A percentile compares a stretch with the other conserved stretches of the same genome.
These are phyloP conservation scores for Fusarium xyrophilum DNA, from an alignment of 2,329 filamentous ascomycete genomes.

Conservation along the genomic window DNA sequence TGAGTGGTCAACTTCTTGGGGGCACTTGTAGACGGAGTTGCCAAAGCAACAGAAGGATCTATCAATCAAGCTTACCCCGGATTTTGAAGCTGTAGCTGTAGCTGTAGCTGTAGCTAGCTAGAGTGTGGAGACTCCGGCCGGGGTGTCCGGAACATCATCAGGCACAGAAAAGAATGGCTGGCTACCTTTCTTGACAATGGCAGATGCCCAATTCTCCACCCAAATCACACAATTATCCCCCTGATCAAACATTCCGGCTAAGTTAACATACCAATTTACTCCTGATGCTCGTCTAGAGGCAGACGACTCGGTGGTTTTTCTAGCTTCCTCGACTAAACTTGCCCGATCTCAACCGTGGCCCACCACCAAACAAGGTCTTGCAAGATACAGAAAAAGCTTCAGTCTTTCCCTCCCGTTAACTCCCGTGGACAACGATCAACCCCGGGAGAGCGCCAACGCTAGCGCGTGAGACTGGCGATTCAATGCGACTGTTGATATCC, in stretches of 20 bases:
- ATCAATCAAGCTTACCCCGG: conserved; percentile 18
- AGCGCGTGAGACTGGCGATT: conserved; percentile 9
- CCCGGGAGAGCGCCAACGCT: not conserved
- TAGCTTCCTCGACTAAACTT: conserved; percentile 17
- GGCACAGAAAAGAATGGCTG: conserved; percentile 23
- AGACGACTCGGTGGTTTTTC: conserved; percentile 16
- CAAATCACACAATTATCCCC: not conserved
- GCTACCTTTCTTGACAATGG: no score
- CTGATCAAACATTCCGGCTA: not conserved
- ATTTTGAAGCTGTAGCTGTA: conserved; percentile 17
- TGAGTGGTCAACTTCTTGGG: not conserved
- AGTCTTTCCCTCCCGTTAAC: conserved; percentile 9
- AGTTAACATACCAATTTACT: not conserved
- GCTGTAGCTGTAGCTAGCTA: not conserved
- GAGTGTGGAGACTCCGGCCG: conserved; percentile 17
- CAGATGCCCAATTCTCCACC: not conserved
- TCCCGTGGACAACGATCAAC: not conserved
- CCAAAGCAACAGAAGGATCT: conserved; percentile 12
- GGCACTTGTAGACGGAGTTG: not conserved
- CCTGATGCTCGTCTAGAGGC: not conserved
- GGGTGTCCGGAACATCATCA: conserved; percentile 13
- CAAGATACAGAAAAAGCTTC: not conserved
- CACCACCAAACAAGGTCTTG: not conserved
- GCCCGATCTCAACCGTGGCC: not conserved
- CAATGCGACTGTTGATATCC: not conserved